Evolutionary conservation across 306 rosid species (phyloP).

Genomic region (Gynostemma pentaphyllum): DNA sequence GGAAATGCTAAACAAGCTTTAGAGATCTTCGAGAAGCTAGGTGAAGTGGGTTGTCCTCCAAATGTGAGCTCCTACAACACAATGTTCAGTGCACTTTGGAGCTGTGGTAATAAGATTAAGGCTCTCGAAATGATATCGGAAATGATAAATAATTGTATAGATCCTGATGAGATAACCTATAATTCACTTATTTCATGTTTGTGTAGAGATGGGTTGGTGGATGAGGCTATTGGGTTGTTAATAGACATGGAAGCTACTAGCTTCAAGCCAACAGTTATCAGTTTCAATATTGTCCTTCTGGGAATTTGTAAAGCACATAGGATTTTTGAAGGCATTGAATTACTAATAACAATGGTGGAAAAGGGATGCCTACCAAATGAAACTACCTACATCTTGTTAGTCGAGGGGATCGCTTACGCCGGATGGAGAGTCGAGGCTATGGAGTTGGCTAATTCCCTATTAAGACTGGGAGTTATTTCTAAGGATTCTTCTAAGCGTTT

Average conservation of each 20-base stretch:
- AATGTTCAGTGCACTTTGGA: constrained; percentile 73
- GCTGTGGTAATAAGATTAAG: constrained; percentile 44
- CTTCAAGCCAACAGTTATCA: constrained; percentile 45
- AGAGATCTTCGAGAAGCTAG: constrained; percentile 53
- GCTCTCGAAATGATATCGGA: constrained; percentile 58
- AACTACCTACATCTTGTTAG: constrained; percentile 47
- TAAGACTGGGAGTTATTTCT: constrained; percentile 35
- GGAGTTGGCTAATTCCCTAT: constrained; percentile 56
- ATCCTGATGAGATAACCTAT: constrained; percentile 66
- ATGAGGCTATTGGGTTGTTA: constrained; percentile 67
- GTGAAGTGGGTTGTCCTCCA: constrained; percentile 71
- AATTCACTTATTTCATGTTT: constrained; percentile 64
- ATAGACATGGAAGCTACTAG: constrained; percentile 51
- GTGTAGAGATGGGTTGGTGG: constrained; percentile 86
- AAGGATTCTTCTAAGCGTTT: constrained; percentile 44
- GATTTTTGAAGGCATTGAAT: constrained; percentile 51
- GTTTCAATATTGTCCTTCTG: constrained; percentile 60
- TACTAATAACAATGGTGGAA: constrained; percentile 48
- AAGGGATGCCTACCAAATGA: constrained; percentile 61
- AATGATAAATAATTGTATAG: constrained; percentile 50
- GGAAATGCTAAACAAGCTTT: constrained; percentile 61
- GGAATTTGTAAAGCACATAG: constrained; percentile 67
- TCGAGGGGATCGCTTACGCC: constrained; percentile 71
- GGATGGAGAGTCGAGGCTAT: constrained; percentile 68
- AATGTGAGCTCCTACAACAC: constrained; percentile 74